Conservation (phyloP, 306 rosid genomes). For the Vachellia pachyceras region DNA sequence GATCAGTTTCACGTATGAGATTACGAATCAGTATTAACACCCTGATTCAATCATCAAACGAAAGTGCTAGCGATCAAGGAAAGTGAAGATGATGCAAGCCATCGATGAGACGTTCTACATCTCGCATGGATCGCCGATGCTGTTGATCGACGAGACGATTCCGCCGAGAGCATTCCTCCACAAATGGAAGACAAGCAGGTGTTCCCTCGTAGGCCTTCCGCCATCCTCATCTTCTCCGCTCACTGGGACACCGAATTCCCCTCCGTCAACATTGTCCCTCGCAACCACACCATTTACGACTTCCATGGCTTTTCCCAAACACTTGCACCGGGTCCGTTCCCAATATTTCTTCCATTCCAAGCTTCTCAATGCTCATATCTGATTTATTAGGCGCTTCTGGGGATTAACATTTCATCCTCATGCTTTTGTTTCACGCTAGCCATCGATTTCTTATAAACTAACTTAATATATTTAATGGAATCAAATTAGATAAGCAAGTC, state of each 20-base stretch:
- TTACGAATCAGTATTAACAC: neutral
- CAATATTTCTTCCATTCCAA: neutral
- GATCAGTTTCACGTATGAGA: neutral
- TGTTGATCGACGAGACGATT: slow-evolving; percentile 53
- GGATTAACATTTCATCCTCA: neutral
- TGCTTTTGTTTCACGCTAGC: neutral
- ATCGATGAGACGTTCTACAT: slow-evolving; percentile 48
- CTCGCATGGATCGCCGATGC: slow-evolving; percentile 56
- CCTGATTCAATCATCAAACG: neutral
- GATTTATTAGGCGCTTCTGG: neutral
- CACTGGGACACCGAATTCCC: slow-evolving; percentile 51
- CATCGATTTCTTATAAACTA: neutral
- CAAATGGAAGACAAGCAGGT: slow-evolving; percentile 59
- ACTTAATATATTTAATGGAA: no score
- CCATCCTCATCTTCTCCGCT: slow-evolving; percentile 50
- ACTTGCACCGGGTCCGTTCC: slow-evolving; percentile 47
- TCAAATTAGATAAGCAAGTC: no score
- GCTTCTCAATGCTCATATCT: neutral
- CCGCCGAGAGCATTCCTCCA: slow-evolving; percentile 59
- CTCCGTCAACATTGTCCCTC: slow-evolving; percentile 51
- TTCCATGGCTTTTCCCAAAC: slow-evolving; percentile 66
- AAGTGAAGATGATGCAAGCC: neutral
- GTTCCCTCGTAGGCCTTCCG: slow-evolving; percentile 40
- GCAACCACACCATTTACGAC: slow-evolving; percentile 63
- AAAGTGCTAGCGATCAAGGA: no score